Conservation (phyloP, 192 early-diverging fungal species). For the Backusella mclennaniae region DNA sequence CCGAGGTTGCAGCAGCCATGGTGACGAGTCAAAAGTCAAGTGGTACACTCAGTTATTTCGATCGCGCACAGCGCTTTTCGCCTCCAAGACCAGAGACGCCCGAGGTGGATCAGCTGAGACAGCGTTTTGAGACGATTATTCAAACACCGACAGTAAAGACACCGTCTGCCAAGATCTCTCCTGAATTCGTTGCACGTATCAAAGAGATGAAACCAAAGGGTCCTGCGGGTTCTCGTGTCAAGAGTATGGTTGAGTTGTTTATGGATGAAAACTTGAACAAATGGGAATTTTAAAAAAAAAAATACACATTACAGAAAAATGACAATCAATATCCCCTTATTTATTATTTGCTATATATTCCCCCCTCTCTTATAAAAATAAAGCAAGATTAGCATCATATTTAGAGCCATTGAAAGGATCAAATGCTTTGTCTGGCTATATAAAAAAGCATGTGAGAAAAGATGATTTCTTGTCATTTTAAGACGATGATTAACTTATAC, state of each 20-base stretch:
- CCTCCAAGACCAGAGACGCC: conserved; percentile 26
- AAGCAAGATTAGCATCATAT: neutral
- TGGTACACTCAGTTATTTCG: neutral
- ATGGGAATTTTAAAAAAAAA: conserved; percentile 19
- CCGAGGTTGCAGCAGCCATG: conserved; percentile 15
- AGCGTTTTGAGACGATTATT: conserved; percentile 5
- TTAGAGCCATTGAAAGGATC: neutral
- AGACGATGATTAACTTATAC: neutral
- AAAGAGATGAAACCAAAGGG: conserved; percentile 23
- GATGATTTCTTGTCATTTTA: neutral
- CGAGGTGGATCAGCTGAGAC: conserved; percentile 27
- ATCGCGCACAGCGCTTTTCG: neutral
- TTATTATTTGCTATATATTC: neutral
- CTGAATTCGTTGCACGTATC: conserved; percentile 16
- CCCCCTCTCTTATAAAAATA: neutral
- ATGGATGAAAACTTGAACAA: conserved; percentile 32
- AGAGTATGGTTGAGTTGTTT: conserved; percentile 26
- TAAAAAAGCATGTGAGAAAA: neutral
- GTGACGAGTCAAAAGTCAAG: neutral
- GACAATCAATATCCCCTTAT: neutral
- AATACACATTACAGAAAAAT: neutral
- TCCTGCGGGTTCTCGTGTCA: conserved; percentile 20
- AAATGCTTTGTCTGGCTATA: neutral
- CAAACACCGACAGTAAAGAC: neutral
- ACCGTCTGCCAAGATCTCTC: neutral